Conservation (phyloP, 495 filamentous ascomycete species). For the Evernia prunastri region DNA sequence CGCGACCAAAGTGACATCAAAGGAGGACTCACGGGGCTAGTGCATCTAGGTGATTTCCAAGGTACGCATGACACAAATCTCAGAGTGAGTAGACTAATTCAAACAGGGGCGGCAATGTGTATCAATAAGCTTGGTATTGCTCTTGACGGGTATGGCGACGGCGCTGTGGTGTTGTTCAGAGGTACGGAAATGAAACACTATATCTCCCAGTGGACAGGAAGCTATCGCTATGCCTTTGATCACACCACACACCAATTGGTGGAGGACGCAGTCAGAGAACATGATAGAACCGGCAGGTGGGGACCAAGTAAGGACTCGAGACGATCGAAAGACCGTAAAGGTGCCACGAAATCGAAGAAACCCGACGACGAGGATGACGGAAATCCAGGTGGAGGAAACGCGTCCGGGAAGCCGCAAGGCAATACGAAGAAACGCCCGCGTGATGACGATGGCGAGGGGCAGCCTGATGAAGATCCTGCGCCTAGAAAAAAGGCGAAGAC, state of each 20-base stretch:
- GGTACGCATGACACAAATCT: background rate
- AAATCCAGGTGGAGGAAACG: background rate
- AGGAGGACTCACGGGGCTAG: background rate
- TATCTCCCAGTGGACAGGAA: background rate
- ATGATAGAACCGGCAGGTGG: background rate
- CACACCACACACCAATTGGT: constrained; percentile 2
- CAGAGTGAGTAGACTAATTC: background rate
- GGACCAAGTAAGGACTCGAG: background rate
- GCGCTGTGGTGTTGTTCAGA: background rate
- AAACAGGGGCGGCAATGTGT: background rate
- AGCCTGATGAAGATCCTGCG: background rate
- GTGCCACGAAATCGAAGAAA: background rate
- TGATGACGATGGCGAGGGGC: background rate
- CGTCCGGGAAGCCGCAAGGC: background rate
- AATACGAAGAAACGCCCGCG: background rate
- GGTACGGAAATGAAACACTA: constrained; percentile 6
- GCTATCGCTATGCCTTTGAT: constrained; percentile 7
- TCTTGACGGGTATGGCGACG: background rate
- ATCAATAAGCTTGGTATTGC: background rate
- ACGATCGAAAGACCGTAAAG: background rate
- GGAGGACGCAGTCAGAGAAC: background rate
- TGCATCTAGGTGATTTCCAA: constrained; percentile 9
- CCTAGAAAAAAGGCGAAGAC: background rate
- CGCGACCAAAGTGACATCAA: background rate
- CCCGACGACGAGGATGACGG: background rate